These are phyloP conservation scores for Xylariaceae sp. DNA, from an alignment of 2,329 filamentous ascomycete species.

Conservation along the genomic window DNA sequence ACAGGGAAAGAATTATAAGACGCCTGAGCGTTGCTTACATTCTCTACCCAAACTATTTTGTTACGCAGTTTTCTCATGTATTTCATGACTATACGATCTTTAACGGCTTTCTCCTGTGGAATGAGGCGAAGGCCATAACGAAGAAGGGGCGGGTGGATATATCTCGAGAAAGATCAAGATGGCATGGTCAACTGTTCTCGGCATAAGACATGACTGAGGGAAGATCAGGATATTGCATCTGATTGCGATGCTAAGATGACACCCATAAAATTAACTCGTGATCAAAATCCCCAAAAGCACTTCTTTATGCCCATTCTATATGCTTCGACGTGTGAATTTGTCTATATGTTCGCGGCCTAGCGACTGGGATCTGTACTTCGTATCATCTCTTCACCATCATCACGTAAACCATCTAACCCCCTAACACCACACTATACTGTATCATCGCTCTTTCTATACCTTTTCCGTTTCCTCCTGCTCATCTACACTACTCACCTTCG, in stretches of 20 bases:
- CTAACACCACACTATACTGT: background rate
- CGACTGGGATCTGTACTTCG: background rate
- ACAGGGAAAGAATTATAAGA: background rate
- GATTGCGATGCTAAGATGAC: background rate
- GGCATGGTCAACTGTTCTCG: background rate
- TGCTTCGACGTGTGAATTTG: background rate
- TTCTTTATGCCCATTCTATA: background rate
- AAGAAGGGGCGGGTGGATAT: background rate
- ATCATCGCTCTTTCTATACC: conserved; percentile 13
- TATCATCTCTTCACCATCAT: background rate
- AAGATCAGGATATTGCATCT: background rate
- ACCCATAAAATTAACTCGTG: background rate
- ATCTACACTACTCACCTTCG: conserved; percentile 55
- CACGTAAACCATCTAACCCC: background rate
- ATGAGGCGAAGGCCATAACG: background rate
- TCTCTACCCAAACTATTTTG: conserved; percentile 17
- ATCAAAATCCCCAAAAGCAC: background rate
- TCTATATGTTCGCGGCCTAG: conserved; percentile 7
- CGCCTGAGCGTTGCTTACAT: conserved; percentile 12
- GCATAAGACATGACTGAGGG: background rate
- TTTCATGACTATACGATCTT: conserved; percentile 29
- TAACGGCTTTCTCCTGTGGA: conserved; percentile 8
- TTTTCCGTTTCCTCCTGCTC: conserved; percentile 62
- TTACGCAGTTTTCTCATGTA: conserved; percentile 17
- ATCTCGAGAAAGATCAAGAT: background rate